Conservation (phyloP, 257 asterid species). For the Verbascum thapsus region DNA sequence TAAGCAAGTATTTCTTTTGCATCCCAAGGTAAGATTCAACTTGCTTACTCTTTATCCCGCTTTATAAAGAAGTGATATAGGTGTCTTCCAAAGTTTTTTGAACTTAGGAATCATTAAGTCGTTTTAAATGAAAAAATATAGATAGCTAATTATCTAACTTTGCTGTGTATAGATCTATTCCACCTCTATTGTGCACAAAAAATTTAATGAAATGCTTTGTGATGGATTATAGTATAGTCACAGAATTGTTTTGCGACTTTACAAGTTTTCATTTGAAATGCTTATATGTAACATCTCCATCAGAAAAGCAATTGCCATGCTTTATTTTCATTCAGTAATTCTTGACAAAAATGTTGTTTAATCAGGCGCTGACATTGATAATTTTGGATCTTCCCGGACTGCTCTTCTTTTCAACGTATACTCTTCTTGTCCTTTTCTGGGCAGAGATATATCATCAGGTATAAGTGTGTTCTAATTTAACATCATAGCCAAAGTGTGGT, state of each 20-base stretch:
- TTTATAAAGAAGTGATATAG: background rate
- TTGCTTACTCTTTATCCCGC: slow-evolving; percentile 3
- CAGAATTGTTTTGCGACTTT: slow-evolving; percentile 16
- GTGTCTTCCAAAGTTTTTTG: slow-evolving; percentile 15
- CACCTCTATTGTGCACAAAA: background rate
- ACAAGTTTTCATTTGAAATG: slow-evolving; percentile 5
- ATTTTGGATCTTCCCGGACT: slow-evolving; percentile 89
- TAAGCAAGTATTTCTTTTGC: slow-evolving; percentile 67
- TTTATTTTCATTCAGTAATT: slow-evolving; percentile 12
- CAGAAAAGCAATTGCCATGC: slow-evolving; percentile 4
- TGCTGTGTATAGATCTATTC: background rate
- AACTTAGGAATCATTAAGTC: background rate
- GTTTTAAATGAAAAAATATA: background rate
- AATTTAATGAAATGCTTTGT: slow-evolving; percentile 11
- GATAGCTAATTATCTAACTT: background rate
- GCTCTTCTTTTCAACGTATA: slow-evolving; percentile 86
- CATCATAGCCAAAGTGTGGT: slow-evolving; percentile 5
- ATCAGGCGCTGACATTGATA: slow-evolving; percentile 65
- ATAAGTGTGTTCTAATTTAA: slow-evolving; percentile 31
- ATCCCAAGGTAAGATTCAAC: slow-evolving; percentile 70
- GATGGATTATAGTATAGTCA: slow-evolving; percentile 16
- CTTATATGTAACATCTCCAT: slow-evolving; percentile 15
- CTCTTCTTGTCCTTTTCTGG: slow-evolving; percentile 93
- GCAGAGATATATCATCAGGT: slow-evolving; percentile 98
- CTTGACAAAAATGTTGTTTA: background rate